Evolutionary conservation across 1,284 basidiomycete species (phyloP).

Genomic region (Rhodotorula mucilaginosa): DNA sequence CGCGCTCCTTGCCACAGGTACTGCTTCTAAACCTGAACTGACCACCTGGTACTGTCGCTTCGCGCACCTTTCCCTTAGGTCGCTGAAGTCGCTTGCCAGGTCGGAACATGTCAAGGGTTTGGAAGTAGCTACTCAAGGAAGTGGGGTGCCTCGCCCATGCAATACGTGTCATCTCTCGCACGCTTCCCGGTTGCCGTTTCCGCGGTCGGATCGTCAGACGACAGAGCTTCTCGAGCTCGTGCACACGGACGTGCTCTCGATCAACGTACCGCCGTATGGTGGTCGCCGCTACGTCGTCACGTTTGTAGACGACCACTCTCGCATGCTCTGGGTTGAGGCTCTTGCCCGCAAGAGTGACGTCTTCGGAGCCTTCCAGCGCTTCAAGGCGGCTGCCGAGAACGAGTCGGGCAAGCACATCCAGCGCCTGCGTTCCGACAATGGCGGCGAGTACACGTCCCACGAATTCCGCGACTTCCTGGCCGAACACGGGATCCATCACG

Average conservation of each 20-base stretch:
- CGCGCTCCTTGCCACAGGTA: too few species aligned
- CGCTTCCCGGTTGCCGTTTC: conserved; percentile 14
- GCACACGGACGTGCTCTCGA: conserved; percentile 49
- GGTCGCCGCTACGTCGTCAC: conserved; percentile 49
- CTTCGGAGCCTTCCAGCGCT: conserved; percentile 46
- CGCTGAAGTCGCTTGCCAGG: neutral
- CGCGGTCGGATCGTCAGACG: neutral
- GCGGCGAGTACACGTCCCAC: conserved; percentile 38
- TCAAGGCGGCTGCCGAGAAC: conserved; percentile 45
- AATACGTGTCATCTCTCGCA: neutral
- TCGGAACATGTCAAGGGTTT: neutral
- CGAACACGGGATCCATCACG: conserved; percentile 37
- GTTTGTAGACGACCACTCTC: conserved; percentile 49
- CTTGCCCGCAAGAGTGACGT: conserved; percentile 49
- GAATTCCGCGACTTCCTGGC: conserved; percentile 45
- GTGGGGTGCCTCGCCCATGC: neutral
- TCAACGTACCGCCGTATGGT: conserved; percentile 39
- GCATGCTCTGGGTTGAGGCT: conserved; percentile 41
- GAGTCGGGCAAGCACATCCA: conserved; percentile 45
- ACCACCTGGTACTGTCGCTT: too few species aligned
- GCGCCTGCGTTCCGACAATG: conserved; percentile 45
- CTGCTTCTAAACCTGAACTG: too few species aligned
- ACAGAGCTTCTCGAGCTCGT: conserved; percentile 33
- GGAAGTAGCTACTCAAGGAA: neutral
- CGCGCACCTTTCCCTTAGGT: too few species aligned